These are phyloP conservation scores for Niebla homalea DNA, from an alignment of 495 filamentous ascomycete species.

Conservation along the genomic window DNA sequence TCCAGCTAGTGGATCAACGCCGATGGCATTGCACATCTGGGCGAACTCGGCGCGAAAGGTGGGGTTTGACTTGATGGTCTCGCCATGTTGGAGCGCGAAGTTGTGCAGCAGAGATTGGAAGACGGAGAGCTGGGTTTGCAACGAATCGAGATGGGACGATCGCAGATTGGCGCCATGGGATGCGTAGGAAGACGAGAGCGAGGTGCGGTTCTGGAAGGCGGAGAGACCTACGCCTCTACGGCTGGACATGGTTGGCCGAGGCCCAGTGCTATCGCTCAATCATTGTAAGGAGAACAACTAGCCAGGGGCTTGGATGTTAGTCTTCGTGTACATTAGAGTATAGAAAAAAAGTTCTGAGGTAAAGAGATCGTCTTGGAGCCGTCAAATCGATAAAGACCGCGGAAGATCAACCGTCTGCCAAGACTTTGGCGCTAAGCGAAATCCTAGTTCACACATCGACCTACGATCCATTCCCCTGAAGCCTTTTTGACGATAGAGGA, in stretches of 20 bases:
- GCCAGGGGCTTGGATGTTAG: too few species aligned
- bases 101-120: constrained; percentile 89
- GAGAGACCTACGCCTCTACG: constrained; percentile 73
- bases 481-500: too few species aligned
- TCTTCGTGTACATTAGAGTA: too few species aligned
- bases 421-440: constrained; percentile 17
- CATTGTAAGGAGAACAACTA: too few species aligned
- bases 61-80: constrained; percentile 89
- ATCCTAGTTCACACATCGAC: too few species aligned
- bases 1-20: constrained; percentile 80
- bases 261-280: neutral
- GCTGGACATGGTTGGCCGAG: constrained; percentile 27
- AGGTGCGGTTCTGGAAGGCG: constrained; percentile 71
- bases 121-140: constrained; percentile 84
- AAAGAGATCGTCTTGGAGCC: too few species aligned
- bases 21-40: constrained; percentile 94
- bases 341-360: too few species aligned
- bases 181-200: constrained; percentile 73
- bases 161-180: constrained; percentile 77
- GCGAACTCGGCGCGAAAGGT: constrained; percentile 93
- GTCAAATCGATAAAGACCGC: too few species aligned
- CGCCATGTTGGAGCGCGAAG: constrained; percentile 86
- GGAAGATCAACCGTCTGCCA: constrained; percentile 2
- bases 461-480: too few species aligned
- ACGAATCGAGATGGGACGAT: constrained; percentile 61